Conservation (phyloP, 495 filamentous ascomycete species). For the Hyaloscypha variabilis region DNA sequence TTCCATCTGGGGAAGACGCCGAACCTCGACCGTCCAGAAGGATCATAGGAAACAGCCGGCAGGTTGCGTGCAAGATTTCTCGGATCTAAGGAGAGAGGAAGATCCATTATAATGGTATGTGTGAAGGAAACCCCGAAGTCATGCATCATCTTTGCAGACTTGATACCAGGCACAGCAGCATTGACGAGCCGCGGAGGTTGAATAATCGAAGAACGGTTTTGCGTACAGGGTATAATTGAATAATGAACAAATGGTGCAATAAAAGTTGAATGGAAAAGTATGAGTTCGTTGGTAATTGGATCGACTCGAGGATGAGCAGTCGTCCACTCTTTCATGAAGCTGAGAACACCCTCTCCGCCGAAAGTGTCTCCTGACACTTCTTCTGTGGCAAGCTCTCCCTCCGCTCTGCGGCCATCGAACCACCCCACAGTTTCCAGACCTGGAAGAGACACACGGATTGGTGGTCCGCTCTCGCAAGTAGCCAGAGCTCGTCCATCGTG, state of each 20-base stretch:
- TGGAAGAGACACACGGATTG: conserved; percentile 62
- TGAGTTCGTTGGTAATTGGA: conserved; percentile 58
- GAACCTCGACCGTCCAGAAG: conserved; percentile 53
- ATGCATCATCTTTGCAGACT: conserved; percentile 70
- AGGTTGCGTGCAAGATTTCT: conserved; percentile 53
- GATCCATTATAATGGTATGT: conserved; percentile 67
- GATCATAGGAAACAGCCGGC: conserved; percentile 59
- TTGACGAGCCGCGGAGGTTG: conserved; percentile 40
- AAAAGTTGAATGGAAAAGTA: conserved; percentile 65
- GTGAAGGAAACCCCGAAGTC: conserved; percentile 64
- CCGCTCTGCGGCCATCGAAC: conserved; percentile 57
- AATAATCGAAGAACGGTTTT: conserved; percentile 19
- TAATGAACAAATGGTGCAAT: conserved; percentile 65
- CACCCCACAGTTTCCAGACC: conserved; percentile 65
- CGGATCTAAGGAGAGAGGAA: conserved; percentile 64
- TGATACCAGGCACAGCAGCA: conserved; percentile 52
- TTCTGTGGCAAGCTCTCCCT: conserved; percentile 44
- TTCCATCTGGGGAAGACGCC: conserved; percentile 63
- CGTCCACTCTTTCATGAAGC: conserved; percentile 67
- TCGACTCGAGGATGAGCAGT: conserved; percentile 70
- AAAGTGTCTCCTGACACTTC: conserved; percentile 36
- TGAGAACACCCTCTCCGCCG: conserved; percentile 51
- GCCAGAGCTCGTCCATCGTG: conserved; percentile 68
- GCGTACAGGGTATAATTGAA: conserved; percentile 52
- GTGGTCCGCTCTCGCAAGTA: conserved; percentile 68